Base-by-base conservation (phyloP, 225 moss, liverwort and hornwort species). In the Marchantia polymorpha region DNA sequence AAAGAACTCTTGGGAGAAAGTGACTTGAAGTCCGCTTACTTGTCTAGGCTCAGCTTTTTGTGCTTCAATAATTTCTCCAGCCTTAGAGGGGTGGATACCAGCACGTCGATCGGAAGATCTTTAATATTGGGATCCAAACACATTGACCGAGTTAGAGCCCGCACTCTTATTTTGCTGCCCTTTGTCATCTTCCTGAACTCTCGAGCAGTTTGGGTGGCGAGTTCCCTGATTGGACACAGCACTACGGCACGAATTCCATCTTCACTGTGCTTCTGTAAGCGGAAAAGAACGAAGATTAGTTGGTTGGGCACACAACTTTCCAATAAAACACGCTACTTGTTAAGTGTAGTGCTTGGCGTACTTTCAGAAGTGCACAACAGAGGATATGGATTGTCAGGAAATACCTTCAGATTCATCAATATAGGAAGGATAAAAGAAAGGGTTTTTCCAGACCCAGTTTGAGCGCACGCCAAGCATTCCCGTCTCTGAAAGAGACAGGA, bases 401-500 rank as follows among this genome's bases (percentile, higher is more conserved):
- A 39, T 61, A 93, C 94, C 91, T 85, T 87, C 73, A 97, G 15
- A 29, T 89, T 94, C 89, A 91, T 90, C 20, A 91, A 85, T 15
- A 93, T 90, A 31, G 97, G 97, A 27, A 97, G 85, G 8, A 93
- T 88, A 80, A 97, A 97, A n/a, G 97, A 89, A 75, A 97, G 77
- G 12, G 97, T 97, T 81, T 97, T 97, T 14, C 97, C 97, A 25
- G 97, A 94, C 31, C 97, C 97, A 22, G 94, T 94, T 26, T 94
- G 93, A 22, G 97, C 97, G 82, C 94, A 97, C 22, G 97, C 93
- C 77, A 97, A 85, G 80, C 97, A 94, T 70, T 97, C 94, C 48
- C 96, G 87, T 26, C 89, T 89, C 89, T 93, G 87, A 64, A 85
- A 65, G 4, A 17, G 0, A 1, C 70, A 20, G 19, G 49, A 47